Evolutionary conservation across 371 early-diverging fungal species (phyloP).

Genomic region (Nematocida ausubeli): DNA sequence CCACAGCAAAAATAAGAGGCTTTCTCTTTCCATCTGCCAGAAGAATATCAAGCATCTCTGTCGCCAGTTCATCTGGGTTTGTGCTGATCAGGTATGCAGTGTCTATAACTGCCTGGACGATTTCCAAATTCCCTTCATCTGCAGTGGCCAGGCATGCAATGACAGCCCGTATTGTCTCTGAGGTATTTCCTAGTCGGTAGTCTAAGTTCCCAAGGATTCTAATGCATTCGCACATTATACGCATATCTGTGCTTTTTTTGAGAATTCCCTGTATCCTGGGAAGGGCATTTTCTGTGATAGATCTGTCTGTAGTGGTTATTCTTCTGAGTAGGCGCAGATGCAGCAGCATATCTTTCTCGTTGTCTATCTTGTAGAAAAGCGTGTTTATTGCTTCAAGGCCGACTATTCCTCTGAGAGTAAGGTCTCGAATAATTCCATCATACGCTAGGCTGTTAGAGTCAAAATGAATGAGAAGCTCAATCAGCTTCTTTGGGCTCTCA

Average conservation of each 20-base stretch:
- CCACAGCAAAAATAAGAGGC: slow-evolving; percentile 54
- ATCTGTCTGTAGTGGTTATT: slow-evolving; percentile 39
- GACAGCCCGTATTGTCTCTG: slow-evolving; percentile 8
- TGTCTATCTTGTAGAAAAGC: slow-evolving; percentile 11
- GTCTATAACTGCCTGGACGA: slow-evolving; percentile 37
- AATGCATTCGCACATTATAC: slow-evolving; percentile 7
- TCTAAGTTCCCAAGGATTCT: slow-evolving; percentile 39
- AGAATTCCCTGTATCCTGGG: not conserved
- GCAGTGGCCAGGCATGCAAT: not conserved
- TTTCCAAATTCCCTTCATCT: not conserved
- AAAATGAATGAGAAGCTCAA: slow-evolving; percentile 35
- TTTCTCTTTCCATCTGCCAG: no score
- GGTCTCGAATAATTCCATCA: slow-evolving; percentile 41
- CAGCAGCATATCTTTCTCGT: not conserved
- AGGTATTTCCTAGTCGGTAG: slow-evolving; percentile 33
- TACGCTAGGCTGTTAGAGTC: slow-evolving; percentile 35
- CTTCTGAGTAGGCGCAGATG: slow-evolving; percentile 30
- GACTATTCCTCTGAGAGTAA: slow-evolving; percentile 42
- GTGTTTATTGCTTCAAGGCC: slow-evolving; percentile 7
- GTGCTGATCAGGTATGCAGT: slow-evolving; percentile 32
- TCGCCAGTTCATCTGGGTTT: slow-evolving; percentile 37
- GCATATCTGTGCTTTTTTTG: not conserved
- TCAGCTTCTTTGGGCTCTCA: slow-evolving; percentile 6
- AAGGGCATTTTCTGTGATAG: slow-evolving; percentile 23
- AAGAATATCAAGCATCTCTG: slow-evolving; percentile 30